Evolutionary conservation across 1,284 basidiomycete species (phyloP).

Genomic region (Leccinum proliferum): DNA sequence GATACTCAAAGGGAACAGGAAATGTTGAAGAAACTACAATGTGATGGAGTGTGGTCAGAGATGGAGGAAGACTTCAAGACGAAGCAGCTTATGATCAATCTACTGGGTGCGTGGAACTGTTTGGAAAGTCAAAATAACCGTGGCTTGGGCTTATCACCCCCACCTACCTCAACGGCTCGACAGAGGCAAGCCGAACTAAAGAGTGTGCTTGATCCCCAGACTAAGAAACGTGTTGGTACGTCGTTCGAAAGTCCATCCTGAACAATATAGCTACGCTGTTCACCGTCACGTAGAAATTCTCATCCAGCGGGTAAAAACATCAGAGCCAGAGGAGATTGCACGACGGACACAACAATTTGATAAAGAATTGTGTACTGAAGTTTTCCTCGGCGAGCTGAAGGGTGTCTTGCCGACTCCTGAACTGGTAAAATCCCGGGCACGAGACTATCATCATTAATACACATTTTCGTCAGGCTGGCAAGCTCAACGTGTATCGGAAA

Average conservation of each 20-base stretch:
- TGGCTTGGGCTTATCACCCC: not conserved
- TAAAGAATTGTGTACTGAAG: slow-evolving; percentile 78
- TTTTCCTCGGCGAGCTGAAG: slow-evolving; percentile 84
- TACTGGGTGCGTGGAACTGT: slow-evolving; percentile 52
- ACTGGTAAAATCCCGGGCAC: slow-evolving; percentile 46
- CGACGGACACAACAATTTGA: slow-evolving; percentile 83
- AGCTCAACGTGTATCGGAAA: slow-evolving; percentile 88
- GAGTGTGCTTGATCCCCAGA: slow-evolving; percentile 87
- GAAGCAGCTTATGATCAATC: slow-evolving; percentile 85
- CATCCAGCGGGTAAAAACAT: slow-evolving; percentile 79
- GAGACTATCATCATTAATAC: slow-evolving; percentile 10
- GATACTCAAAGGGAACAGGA: slow-evolving; percentile 66
- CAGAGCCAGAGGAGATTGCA: slow-evolving; percentile 81
- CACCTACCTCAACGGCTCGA: slow-evolving; percentile 42
- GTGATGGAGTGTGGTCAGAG: slow-evolving; percentile 87
- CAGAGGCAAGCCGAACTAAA: slow-evolving; percentile 83
- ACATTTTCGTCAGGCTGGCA: slow-evolving; percentile 59
- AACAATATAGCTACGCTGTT: not conserved
- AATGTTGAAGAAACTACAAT: slow-evolving; percentile 74
- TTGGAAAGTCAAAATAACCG: not conserved
- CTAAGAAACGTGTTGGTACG: slow-evolving; percentile 87
- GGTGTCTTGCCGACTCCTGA: slow-evolving; percentile 86
- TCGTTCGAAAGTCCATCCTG: not conserved
- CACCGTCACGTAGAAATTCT: slow-evolving; percentile 64
- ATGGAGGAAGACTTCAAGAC: slow-evolving; percentile 99